Percentiles rank a stretch among this genome's conserved stretches.
Conservation (phyloP, 176 grass and related monocot genomes). For the Triticum urartu region DNA sequence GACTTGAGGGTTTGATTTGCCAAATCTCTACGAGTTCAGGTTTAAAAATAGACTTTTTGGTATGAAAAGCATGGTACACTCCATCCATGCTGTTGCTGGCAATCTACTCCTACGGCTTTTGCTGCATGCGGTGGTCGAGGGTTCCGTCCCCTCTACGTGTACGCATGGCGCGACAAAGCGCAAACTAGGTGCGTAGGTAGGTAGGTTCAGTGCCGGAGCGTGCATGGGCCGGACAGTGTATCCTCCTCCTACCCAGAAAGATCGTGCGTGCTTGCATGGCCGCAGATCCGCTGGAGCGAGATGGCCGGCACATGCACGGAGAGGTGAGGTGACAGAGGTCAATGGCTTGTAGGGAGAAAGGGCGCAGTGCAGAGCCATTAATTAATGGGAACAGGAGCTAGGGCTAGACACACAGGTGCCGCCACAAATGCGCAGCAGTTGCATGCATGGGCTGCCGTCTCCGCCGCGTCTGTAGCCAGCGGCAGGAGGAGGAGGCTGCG, state of each 20-base stretch:
- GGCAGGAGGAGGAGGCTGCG: background rate
- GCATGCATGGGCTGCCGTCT: background rate
- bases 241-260: conserved; percentile 22
- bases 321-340: background rate
- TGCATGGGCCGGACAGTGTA: background rate
- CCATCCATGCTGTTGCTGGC: background rate
- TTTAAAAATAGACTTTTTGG: no score
- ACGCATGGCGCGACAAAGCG: background rate
- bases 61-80: background rate
- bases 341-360: conserved; percentile 18
- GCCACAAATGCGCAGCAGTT: background rate
- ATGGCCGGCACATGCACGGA: background rate
- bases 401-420: background rate
- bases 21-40: no score
- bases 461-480: background rate
- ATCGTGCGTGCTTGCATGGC: conserved; percentile 24
- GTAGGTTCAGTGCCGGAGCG: background rate
- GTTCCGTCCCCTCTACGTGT: background rate
- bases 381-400: conserved; percentile 15
- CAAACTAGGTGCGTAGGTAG: background rate
- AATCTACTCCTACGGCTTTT: background rate
- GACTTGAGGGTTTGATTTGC: no score
- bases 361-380: background rate
- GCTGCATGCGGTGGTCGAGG: background rate
- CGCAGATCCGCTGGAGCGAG: background rate